Evolutionary conservation across 2,329 filamentous ascomycete species (phyloP), one percentile per base, ranked within the genome.

Genomic region (Coccinonectria pachysandricola): DNA sequence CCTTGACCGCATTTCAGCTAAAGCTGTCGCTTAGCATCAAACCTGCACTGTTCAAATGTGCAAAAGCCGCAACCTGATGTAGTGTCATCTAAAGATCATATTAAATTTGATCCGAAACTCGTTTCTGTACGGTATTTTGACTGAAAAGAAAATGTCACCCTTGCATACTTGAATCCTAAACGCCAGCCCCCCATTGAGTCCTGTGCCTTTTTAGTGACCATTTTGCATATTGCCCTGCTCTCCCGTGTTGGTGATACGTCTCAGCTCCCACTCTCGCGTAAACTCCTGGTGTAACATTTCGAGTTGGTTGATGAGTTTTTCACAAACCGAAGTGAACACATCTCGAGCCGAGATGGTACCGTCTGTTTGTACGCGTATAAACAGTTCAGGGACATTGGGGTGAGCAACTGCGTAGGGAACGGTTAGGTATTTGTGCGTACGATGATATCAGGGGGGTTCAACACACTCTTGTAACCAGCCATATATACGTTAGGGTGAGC

Each of bases 301-400:
- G 29, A 94, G 71, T 40, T 92, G 79, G 32, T 75, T 71, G 37
- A 98, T 81, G 23, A 95, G 68, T 40, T 86, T 79, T 54, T 81
- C 75, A 60, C 83, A 93, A 21, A 80, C 78, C 26, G 77, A 71
- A 29, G 91, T 65, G 20, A 98, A 67, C 2, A 87, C 86, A 43
- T 94, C 84, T 43, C 87, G 87, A n/a, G 91, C 86, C 2, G 80
- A 81, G 37, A 94, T 70, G 13, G 71, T 71, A 33, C 91, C 91
- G 51, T 96, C 85, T 4, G 91, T 98, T 59, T 94, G 86, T 32
- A 98, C 72, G 31, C 91, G 83, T 34, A 98, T 65, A 35, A 71
- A 59, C 21, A 75, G 56, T 45, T 75, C 68, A 7, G 71, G 65
- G 8, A 75, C 70, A 39, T 75, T 75, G 36, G 71, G 71, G 32